Evolutionary conservation across 805 yeast genomes (phyloP).

Genomic region (Saccharomycopsis malanga): DNA sequence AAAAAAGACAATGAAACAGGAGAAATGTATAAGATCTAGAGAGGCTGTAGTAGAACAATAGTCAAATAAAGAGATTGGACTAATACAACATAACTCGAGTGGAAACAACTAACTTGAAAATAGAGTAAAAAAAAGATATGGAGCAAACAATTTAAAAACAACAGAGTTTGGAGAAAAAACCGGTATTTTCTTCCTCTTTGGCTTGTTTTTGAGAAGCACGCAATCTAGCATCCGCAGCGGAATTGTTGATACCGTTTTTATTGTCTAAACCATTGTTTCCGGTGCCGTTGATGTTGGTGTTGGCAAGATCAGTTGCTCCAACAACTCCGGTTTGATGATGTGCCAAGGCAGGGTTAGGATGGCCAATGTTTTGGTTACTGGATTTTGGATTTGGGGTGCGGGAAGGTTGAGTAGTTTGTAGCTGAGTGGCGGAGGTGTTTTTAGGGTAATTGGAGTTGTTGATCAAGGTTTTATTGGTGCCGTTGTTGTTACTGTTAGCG

Average conservation of each 20-base stretch:
- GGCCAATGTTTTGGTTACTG: neutral
- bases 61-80: no score
- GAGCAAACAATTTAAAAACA: constrained; percentile 10
- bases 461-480: constrained; percentile 15
- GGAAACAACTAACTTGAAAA: no score
- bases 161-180: constrained; percentile 14
- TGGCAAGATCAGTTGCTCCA: constrained; percentile 16
- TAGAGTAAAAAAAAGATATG: no score
- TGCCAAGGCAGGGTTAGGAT: neutral
- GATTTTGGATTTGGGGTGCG: constrained; percentile 8
- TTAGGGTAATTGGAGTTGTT: constrained; percentile 11
- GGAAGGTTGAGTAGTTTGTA: constrained; percentile 16
- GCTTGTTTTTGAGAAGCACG: constrained; percentile 7
- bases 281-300: constrained; percentile 18
- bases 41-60: no score
- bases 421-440: constrained; percentile 4
- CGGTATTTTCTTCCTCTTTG: constrained; percentile 9
- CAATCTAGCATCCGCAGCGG: constrained; percentile 4
- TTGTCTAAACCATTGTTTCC: constrained; percentile 22
- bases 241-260: constrained; percentile 15
- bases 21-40: no score
- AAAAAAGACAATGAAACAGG: neutral
- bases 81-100: no score
- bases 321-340: neutral
- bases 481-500: constrained; percentile 16